phyloP scores from a whole-genome alignment of 805 yeast species.

The Ogataea trehaloabstinens region DNA sequence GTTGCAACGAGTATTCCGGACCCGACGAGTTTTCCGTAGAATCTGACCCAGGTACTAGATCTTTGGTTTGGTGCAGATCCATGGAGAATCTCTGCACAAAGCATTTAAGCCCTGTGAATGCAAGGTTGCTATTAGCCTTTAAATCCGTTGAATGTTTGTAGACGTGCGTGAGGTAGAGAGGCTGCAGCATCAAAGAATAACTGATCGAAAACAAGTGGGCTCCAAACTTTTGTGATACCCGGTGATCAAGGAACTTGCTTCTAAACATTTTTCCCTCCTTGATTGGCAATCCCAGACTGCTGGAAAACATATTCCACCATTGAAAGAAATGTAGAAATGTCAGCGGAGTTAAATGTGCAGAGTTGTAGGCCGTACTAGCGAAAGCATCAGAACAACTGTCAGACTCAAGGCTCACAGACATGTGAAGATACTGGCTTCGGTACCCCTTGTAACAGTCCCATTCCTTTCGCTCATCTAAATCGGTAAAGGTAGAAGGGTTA shows the following conservation, averaged over 20 bases:
- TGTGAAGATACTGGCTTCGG: conserved; percentile 78
- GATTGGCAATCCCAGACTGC: conserved; percentile 75
- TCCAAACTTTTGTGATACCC: conserved; percentile 32
- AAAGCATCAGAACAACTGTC: conserved; percentile 19
- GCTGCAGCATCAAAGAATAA: conserved; percentile 69
- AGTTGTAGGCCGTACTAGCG: conserved; percentile 47
- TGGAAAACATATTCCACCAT: conserved; percentile 89
- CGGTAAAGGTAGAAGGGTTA: conserved; percentile 49
- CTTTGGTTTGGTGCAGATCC: conserved; percentile 57
- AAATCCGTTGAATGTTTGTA: conserved; percentile 47
- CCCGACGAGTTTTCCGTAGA: conserved; percentile 39
- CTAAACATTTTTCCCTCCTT: conserved; percentile 70
- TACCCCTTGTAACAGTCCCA: conserved; percentile 84
- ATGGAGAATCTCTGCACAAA: conserved; percentile 52
- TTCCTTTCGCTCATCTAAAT: conserved; percentile 34
- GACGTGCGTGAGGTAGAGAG: conserved; percentile 72
- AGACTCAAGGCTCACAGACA: conserved; percentile 58
- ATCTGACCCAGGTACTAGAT: conserved; percentile 1
- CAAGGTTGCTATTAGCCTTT: conserved; percentile 42
- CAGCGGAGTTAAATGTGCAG: conserved; percentile 73
- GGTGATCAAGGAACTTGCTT: conserved; percentile 36
- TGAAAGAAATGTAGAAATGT: conserved; percentile 63
- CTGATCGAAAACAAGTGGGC: conserved; percentile 63
- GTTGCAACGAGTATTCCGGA: conserved; percentile 53
- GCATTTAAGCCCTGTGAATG: conserved; percentile 71